These are phyloP conservation scores for Pulveroboletus sp. DNA, from an alignment of 768 basidiomycete genomes.

Conservation along the genomic window DNA sequence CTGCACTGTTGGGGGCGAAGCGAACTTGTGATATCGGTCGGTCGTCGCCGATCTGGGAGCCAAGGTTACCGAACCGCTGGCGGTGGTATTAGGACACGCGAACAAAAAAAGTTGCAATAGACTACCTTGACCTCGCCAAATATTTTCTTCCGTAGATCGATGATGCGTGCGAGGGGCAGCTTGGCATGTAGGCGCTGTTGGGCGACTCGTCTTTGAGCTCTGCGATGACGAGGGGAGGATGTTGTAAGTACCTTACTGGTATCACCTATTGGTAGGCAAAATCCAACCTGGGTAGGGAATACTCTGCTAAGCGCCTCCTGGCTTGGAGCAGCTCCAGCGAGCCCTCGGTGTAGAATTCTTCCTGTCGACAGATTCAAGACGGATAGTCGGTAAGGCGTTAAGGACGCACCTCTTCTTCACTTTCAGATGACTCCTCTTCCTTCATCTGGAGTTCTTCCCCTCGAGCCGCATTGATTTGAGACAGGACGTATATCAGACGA, in stretches of 20 bases:
- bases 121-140: conserved; percentile 86
- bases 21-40: conserved; percentile 91
- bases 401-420: conserved; percentile 67
- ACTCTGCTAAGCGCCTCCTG: conserved; percentile 83
- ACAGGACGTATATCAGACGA: conserved; percentile 89
- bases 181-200: conserved; percentile 89
- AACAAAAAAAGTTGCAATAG: neutral
- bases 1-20: conserved; percentile 86
- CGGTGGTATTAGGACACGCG: neutral
- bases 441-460: conserved; percentile 77
- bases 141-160: conserved; percentile 89
- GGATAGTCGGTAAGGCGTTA: neutral
- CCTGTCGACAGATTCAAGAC: conserved; percentile 38
- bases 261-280: conserved; percentile 52
- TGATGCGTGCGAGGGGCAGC: conserved; percentile 81
- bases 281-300: conserved; percentile 91
- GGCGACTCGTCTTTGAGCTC: conserved; percentile 92
- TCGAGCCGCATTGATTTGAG: conserved; percentile 86
- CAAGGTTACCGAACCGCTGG: conserved; percentile 86
- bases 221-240: conserved; percentile 46
- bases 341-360: conserved; percentile 95
- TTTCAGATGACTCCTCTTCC: conserved; percentile 61
- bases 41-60: conserved; percentile 97
- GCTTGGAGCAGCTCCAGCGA: conserved; percentile 82
- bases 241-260: conserved; percentile 75